These are phyloP conservation scores for Teratosphaeria destructans DNA, from an alignment of 2,329 filamentous ascomycete species.

Conservation along the genomic window DNA sequence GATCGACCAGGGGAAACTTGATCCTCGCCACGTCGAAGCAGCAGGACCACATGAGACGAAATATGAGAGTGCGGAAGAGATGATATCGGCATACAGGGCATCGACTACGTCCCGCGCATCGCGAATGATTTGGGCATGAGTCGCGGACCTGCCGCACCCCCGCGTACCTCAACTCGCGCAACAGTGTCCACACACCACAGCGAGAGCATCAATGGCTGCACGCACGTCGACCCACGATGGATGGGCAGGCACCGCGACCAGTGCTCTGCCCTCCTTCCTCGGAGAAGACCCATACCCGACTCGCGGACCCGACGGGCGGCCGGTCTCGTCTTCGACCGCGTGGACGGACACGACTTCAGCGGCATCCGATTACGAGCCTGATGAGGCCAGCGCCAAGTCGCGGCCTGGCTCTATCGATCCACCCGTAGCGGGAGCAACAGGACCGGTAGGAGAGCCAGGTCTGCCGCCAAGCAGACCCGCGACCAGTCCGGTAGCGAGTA, in stretches of 20 bases:
- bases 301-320: conserved; percentile 7
- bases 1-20: not conserved
- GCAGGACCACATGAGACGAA: not conserved
- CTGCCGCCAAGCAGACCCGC: conserved; percentile 37
- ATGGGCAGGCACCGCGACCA: not conserved
- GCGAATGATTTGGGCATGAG: not conserved
- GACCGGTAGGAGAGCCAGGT: conserved; percentile 37
- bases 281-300: conserved; percentile 16
- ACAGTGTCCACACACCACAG: not conserved
- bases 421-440: conserved; percentile 27
- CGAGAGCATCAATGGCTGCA: not conserved
- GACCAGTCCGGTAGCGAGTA: conserved; percentile 1
- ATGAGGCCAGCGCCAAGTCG: not conserved
- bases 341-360: conserved; percentile 8
- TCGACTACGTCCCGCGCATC: not conserved
- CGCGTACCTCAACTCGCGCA: not conserved
- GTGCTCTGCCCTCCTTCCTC: conserved; percentile 19
- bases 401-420: not conserved
- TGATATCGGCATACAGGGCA: not conserved
- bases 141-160: not conserved
- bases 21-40: not conserved
- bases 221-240: not conserved
- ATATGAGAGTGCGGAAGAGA: not conserved
- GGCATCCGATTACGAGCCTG: conserved; percentile 3
- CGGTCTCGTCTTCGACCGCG: conserved; percentile 10